Evolutionary conservation across 306 rosid species (phyloP).

Genomic region (Rubus parviflorus): DNA sequence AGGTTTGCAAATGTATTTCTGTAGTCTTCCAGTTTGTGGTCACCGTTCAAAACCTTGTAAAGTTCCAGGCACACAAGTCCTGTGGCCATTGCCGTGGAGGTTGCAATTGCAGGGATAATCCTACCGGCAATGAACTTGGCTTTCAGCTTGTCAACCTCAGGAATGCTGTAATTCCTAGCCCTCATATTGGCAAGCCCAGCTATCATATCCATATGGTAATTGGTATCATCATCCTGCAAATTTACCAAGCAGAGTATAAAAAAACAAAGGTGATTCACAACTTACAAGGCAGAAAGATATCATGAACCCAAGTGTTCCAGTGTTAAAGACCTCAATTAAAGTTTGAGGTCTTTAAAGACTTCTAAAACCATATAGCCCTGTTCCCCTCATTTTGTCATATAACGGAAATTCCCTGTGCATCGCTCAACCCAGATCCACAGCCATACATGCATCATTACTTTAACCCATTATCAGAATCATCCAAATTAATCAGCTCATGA

Average conservation of each 20-base stretch:
- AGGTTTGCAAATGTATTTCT: slow-evolving; percentile 90
- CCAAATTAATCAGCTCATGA: neutral
- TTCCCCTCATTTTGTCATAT: neutral
- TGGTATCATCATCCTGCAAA: slow-evolving; percentile 94
- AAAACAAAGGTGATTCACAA: neutral
- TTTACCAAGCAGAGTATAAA: slow-evolving; percentile 13
- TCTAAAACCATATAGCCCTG: neutral
- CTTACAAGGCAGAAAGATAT: neutral
- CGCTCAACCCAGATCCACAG: neutral
- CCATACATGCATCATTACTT: neutral
- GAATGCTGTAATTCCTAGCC: slow-evolving; percentile 91
- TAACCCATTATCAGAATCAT: neutral
- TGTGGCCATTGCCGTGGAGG: slow-evolving; percentile 94
- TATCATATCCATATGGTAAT: slow-evolving; percentile 90
- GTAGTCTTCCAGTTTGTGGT: slow-evolving; percentile 80
- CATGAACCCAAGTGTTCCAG: neutral
- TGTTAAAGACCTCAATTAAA: neutral
- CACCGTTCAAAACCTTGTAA: slow-evolving; percentile 81
- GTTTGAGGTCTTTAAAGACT: neutral
- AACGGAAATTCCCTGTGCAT: neutral
- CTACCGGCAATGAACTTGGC: slow-evolving; percentile 97
- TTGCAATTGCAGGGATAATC: slow-evolving; percentile 96
- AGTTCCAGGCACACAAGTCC: slow-evolving; percentile 94
- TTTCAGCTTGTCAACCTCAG: slow-evolving; percentile 95
- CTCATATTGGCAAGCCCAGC: slow-evolving; percentile 99